Conservation (phyloP, 345 rosid species). For the Excoecaria cochinchinensis region DNA sequence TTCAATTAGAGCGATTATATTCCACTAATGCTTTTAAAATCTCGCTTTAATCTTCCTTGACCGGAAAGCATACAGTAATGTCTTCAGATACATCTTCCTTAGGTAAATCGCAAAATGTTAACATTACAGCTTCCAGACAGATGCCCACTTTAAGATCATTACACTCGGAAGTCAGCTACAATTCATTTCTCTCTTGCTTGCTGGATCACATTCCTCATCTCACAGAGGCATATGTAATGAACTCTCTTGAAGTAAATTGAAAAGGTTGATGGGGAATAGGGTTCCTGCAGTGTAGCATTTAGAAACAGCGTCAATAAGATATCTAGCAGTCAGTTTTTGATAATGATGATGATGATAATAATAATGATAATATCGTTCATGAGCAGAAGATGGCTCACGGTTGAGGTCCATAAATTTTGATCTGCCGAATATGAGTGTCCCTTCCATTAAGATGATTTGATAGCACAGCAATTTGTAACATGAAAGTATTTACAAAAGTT, state of each 20-base stretch:
- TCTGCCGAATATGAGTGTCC: slow-evolving; percentile 87
- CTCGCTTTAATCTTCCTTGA: neutral
- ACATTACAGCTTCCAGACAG: neutral
- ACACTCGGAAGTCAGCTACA: neutral
- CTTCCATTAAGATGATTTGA: slow-evolving; percentile 88
- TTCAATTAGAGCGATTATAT: no score
- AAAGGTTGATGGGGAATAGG: slow-evolving; percentile 84
- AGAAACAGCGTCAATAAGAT: neutral
- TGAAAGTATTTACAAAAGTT: slow-evolving; percentile 82
- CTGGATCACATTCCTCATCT: slow-evolving; percentile 42
- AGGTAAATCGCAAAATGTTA: neutral
- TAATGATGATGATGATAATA: neutral
- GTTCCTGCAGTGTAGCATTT: slow-evolving; percentile 46
- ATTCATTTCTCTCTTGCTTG: neutral
- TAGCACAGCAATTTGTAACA: slow-evolving; percentile 79
- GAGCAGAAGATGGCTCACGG: slow-evolving; percentile 38
- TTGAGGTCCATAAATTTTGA: slow-evolving; percentile 87
- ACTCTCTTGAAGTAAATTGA: slow-evolving; percentile 83
- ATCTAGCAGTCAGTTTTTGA: neutral
- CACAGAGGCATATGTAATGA: slow-evolving; percentile 62
- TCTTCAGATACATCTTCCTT: neutral
- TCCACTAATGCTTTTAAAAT: neutral
- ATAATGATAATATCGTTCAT: neutral
- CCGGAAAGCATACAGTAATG: neutral
- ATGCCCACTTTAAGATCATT: slow-evolving; percentile 2